These are phyloP conservation scores for Pseudozyma sp. DNA, from an alignment of 1,284 basidiomycete species.

Conservation along the genomic window DNA sequence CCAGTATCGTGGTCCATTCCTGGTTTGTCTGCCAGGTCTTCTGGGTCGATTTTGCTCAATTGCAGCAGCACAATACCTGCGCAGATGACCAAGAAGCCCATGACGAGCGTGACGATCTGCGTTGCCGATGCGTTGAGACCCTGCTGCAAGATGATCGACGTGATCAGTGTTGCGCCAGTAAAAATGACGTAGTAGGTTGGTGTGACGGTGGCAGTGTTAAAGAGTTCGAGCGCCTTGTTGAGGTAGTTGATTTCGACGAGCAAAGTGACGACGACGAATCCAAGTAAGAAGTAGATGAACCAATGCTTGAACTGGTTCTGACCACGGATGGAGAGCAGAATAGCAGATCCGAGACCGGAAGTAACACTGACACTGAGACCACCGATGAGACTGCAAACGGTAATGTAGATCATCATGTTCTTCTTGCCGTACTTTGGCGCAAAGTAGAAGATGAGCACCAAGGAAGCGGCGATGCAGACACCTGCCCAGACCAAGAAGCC, in stretches of 20 bases:
- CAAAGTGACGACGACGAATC: slow-evolving; percentile 84
- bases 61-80: slow-evolving; percentile 93
- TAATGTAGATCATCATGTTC: slow-evolving; percentile 90
- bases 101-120: slow-evolving; percentile 80
- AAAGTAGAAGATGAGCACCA: slow-evolving; percentile 75
- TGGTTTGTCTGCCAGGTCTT: slow-evolving; percentile 59
- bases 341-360: slow-evolving; percentile 90
- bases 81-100: slow-evolving; percentile 84
- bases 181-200: slow-evolving; percentile 87
- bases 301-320: slow-evolving; percentile 81
- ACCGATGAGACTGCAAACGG: slow-evolving; percentile 88
- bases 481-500: slow-evolving; percentile 85
- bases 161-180: slow-evolving; percentile 79
- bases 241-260: slow-evolving; percentile 94
- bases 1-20: slow-evolving; percentile 64
- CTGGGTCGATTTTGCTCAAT: slow-evolving; percentile 80
- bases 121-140: slow-evolving; percentile 81
- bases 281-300: slow-evolving; percentile 74
- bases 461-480: slow-evolving; percentile 55
- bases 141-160: slow-evolving; percentile 81
- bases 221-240: slow-evolving; percentile 94
- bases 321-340: slow-evolving; percentile 85
- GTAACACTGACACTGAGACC: slow-evolving; percentile 96
- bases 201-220: slow-evolving; percentile 84
- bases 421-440: slow-evolving; percentile 89